Evolutionary conservation across 306 rosid species (phyloP).

Genomic region (Pyrus betulifolia): DNA sequence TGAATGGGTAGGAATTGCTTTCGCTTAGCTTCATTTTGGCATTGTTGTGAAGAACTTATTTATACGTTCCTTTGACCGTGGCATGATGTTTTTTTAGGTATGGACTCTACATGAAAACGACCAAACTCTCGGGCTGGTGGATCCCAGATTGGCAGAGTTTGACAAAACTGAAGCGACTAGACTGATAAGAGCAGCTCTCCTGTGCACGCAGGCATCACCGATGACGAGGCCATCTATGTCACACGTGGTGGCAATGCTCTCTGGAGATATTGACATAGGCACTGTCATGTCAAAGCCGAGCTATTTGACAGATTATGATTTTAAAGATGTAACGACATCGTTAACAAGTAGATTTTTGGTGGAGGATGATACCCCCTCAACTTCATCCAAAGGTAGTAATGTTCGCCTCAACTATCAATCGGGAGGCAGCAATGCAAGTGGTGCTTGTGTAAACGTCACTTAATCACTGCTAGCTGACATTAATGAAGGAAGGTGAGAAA

Average conservation of each 20-base stretch:
- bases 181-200: conserved; percentile 11
- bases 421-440: neutral
- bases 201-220: conserved; percentile 20
- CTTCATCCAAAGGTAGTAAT: neutral
- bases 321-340: neutral
- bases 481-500: conserved; percentile 14
- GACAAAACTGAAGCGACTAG: neutral
- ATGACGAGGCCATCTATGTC: conserved; percentile 18
- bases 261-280: conserved; percentile 7
- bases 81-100: neutral
- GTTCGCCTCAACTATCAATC: neutral
- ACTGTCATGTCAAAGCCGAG: conserved; percentile 12
- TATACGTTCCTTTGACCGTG: neutral
- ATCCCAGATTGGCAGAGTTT: conserved; percentile 3
- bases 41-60: neutral
- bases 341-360: neutral
- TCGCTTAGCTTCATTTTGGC: neutral
- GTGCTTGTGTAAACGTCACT: neutral
- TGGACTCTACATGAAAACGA: conserved; percentile 16
- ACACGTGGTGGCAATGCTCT: conserved; percentile 20
- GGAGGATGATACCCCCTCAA: neutral
- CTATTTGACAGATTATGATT: conserved; percentile 18
- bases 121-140: conserved; percentile 10
- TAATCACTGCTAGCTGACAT: neutral
- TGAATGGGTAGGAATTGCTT: conserved; percentile 12